Evolutionary conservation across 2,329 filamentous ascomycete genomes (phyloP).

Genomic region (Ramularia endophylla): DNA sequence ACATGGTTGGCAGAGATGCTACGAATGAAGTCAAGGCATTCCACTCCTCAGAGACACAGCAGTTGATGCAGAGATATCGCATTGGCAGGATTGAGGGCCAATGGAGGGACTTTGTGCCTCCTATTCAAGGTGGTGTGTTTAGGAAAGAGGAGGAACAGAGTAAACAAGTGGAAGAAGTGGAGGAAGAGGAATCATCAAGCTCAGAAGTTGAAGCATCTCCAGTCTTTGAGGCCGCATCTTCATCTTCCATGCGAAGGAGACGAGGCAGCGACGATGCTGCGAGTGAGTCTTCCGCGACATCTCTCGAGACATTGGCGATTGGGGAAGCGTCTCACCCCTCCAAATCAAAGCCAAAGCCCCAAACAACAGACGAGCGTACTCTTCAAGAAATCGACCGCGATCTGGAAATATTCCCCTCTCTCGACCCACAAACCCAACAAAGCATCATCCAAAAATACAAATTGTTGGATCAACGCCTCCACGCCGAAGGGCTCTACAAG

Average conservation of each 20-base stretch:
- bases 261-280: conserved; percentile 28
- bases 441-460: conserved; percentile 76
- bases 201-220: conserved; percentile 53
- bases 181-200: conserved; percentile 36
- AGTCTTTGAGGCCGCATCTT: conserved; percentile 51
- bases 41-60: conserved; percentile 71
- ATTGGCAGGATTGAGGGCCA: conserved; percentile 74
- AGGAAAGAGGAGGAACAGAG: conserved; percentile 48
- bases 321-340: conserved; percentile 28
- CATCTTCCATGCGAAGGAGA: conserved; percentile 31
- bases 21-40: conserved; percentile 95
- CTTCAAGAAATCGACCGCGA: conserved; percentile 70
- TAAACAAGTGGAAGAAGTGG: conserved; percentile 21
- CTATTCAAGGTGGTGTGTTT: conserved; percentile 84
- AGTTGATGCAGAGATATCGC: conserved; percentile 73
- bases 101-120: conserved; percentile 85
- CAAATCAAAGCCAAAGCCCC: conserved; percentile 32
- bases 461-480: conserved; percentile 64
- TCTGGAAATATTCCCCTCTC: conserved; percentile 69
- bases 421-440: conserved; percentile 68
- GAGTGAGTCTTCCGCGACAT: conserved; percentile 51
- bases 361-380: conserved; percentile 58
- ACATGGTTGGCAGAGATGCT: conserved; percentile 68
- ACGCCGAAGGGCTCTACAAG: conserved; percentile 69
- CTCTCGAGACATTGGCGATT: conserved; percentile 49